phyloP scores from a whole-genome alignment of 1,284 basidiomycete genomes.

The Apiotrichum sp. region DNA sequence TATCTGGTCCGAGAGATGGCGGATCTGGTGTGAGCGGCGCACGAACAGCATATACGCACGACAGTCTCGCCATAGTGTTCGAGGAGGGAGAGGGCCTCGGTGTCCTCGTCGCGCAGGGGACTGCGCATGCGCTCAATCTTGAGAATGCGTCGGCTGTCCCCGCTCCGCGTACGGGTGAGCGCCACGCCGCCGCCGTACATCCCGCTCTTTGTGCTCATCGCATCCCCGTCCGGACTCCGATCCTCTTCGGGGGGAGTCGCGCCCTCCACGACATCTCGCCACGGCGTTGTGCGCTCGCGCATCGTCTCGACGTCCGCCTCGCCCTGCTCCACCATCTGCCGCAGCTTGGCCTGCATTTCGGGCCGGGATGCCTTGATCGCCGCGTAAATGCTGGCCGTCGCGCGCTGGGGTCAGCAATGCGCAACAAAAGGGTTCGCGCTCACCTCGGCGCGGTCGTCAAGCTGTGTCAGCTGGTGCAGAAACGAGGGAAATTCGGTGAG shows the following conservation, averaged over 20 bases:
- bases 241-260: not conserved
- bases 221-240: not conserved
- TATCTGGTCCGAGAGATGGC: slow-evolving; percentile 25
- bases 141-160: not conserved
- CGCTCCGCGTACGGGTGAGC: not conserved
- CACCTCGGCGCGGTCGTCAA: slow-evolving; percentile 38
- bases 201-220: not conserved
- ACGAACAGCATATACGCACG: slow-evolving; percentile 18
- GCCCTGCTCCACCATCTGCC: slow-evolving; percentile 16
- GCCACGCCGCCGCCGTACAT: too few relatives aligned
- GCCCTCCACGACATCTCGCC: slow-evolving; percentile 22
- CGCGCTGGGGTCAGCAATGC: slow-evolving; percentile 14
- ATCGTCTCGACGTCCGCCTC: slow-evolving; percentile 30
- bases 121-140: slow-evolving; percentile 14
- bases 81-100: slow-evolving; percentile 25
- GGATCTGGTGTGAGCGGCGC: slow-evolving; percentile 13
- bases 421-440: not conserved
- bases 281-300: slow-evolving; percentile 32
- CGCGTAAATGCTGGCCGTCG: slow-evolving; percentile 17
- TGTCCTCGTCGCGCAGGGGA: slow-evolving; percentile 1
- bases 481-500: slow-evolving; percentile 29
- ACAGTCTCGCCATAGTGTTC: slow-evolving; percentile 38
- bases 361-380: slow-evolving; percentile 21
- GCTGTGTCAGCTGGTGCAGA: slow-evolving; percentile 22
- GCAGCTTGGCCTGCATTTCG: slow-evolving; percentile 17